Conservation (phyloP, 192 early-diverging fungal species). For the Kickxella alabastrina region DNA sequence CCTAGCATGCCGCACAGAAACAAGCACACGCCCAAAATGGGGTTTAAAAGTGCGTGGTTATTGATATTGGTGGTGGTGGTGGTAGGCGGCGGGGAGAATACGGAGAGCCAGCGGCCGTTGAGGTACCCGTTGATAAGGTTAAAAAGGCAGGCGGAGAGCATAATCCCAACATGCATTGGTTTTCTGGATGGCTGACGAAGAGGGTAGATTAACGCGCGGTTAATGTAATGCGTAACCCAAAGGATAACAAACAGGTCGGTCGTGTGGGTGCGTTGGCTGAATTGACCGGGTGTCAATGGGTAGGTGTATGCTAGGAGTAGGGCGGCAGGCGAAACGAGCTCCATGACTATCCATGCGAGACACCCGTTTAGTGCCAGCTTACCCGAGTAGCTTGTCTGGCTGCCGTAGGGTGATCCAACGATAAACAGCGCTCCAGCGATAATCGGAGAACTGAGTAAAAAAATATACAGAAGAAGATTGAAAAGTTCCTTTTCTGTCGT, state of each 20-base stretch:
- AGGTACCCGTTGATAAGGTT: constrained; percentile 48
- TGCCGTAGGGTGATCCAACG: constrained; percentile 47
- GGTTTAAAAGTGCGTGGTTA: background rate
- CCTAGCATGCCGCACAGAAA: constrained; percentile 29
- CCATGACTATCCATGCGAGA: constrained; percentile 38
- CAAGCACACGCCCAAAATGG: background rate
- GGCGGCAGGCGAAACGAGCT: constrained; percentile 31
- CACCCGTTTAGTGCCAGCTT: constrained; percentile 20
- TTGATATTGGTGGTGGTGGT: background rate
- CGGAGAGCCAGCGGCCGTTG: constrained; percentile 42
- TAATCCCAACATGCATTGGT: constrained; percentile 43
- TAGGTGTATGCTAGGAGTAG: constrained; percentile 14
- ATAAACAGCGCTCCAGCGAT: constrained; percentile 19
- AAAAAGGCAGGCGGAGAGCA: constrained; percentile 34
- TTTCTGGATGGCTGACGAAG: constrained; percentile 32
- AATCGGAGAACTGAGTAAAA: background rate
- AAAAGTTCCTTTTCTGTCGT: background rate
- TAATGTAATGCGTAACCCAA: constrained; percentile 38
- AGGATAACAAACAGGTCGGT: constrained; percentile 6
- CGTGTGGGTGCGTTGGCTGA: background rate
- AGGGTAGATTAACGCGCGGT: constrained; percentile 47
- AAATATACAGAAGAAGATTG: background rate
- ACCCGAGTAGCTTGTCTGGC: constrained; percentile 31
- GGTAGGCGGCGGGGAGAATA: too few relatives aligned
- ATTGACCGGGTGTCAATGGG: background rate